Conservation (phyloP, 257 asterid genomes). For the Solanum peruvianum region DNA sequence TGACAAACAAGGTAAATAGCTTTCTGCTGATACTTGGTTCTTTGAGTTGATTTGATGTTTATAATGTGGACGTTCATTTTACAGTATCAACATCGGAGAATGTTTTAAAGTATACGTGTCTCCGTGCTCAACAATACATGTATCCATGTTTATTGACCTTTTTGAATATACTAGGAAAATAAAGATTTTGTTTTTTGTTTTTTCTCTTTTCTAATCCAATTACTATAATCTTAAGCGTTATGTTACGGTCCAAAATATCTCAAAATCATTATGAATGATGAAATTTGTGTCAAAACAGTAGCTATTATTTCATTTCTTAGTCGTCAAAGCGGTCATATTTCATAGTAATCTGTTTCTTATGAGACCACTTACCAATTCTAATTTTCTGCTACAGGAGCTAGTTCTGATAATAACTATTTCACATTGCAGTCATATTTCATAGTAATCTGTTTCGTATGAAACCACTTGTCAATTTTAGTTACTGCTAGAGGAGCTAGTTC, state of each 20-base stretch:
- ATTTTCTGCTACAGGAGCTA: background rate
- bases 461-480: background rate
- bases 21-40: background rate
- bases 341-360: background rate
- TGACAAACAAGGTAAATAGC: constrained; percentile 66
- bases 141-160: background rate
- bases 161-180: background rate
- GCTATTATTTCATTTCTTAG: background rate
- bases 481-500: background rate
- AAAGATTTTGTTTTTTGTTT: too few relatives aligned
- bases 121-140: background rate
- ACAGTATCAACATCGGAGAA: background rate
- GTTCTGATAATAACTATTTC: too few relatives aligned
- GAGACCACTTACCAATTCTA: background rate
- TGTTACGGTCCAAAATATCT: background rate
- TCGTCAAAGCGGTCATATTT: background rate
- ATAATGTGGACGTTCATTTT: background rate
- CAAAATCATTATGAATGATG: background rate
- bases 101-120: background rate
- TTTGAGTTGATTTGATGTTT: background rate
- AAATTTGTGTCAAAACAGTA: background rate
- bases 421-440: background rate
- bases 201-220: background rate
- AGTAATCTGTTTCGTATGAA: background rate
- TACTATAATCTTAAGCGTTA: background rate